Evolutionary conservation across 2,329 filamentous ascomycete species (phyloP), one percentile per base, ranked within the genome.

Genomic region (Orbilia blumenaviensis): DNA sequence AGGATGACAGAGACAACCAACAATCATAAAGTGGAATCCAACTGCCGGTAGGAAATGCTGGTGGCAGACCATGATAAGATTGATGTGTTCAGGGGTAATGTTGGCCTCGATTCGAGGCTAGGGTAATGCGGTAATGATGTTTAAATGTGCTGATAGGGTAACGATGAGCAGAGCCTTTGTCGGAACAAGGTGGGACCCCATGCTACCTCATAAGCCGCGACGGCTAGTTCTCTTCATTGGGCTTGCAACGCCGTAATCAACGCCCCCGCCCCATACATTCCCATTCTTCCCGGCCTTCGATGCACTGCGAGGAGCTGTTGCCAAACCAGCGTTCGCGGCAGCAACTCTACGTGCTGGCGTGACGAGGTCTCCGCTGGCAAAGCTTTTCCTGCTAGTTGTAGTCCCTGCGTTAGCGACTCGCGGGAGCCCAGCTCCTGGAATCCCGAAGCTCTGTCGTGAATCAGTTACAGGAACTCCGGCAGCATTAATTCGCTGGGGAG

Each of bases 201-300:
- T n/a, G 14, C 16, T 6, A 44, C 14, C 10, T 23, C 5, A 61
- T 3, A 75, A 44, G 23, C 71, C 71, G 14, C 71, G 48, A 64
- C 71, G 60, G 12, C 46, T 68, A 5, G 46, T 50, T 21, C 71
- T 61, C 41, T 60, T 75, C 71, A 75, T 68, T 5, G 71, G 71
- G 16, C 71, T 75, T 16, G 54, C 18, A 44, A 75, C 29, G 14
- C 71, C 71, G 48, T 75, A 75, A 32, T 75, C 71, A 18, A 75
- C 71, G 1, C 64, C 58, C 4, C 71, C 71, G 36, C 71, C 71
- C 71, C 71, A 75, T 5, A 75, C 63, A 21, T 75, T 75, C 12
- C 71, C 71, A 27, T 75, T 75, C 56, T 63, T 68, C 7, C 71
- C 71, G 9, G 63, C 54, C 7, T 54, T 46, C 18, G 62, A 63